These are phyloP conservation scores for Acanthamoeba royreba DNA, from an alignment of 208 protist genomes.

Conservation along the genomic window DNA sequence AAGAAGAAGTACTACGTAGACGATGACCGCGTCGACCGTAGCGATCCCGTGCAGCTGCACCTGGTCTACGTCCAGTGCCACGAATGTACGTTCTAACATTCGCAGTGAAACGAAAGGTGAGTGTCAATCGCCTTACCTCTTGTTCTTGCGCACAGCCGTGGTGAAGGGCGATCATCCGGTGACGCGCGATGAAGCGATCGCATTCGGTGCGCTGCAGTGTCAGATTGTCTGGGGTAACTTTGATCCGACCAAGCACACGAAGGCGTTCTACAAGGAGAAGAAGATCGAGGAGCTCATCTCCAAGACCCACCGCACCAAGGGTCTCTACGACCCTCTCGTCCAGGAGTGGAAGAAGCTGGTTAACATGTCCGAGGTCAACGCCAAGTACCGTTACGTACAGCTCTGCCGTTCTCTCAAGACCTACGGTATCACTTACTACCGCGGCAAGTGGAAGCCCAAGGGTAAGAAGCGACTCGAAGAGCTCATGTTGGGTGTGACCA, in stretches of 20 bases:
- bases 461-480: constrained; percentile 36
- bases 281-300: constrained; percentile 71
- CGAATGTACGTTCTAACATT: constrained; percentile 41
- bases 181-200: constrained; percentile 71
- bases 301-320: constrained; percentile 49
- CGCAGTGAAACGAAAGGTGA: too few species aligned
- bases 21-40: constrained; percentile 77
- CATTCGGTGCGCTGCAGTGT: constrained; percentile 76
- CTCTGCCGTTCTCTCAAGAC: constrained; percentile 81
- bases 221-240: constrained; percentile 76
- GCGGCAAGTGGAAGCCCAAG: constrained; percentile 61
- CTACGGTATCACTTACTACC: constrained; percentile 81
- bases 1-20: constrained; percentile 82
- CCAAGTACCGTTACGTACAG: constrained; percentile 83
- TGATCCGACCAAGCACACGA: constrained; percentile 68
- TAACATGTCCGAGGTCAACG: constrained; percentile 73
- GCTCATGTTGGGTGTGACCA: constrained; percentile 41
- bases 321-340: constrained; percentile 66
- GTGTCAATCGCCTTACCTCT: not conserved
- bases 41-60: constrained; percentile 80
- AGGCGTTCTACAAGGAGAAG: constrained; percentile 48
- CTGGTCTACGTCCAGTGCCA: constrained; percentile 72
- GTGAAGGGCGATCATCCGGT: constrained; percentile 63
- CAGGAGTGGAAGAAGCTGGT: constrained; percentile 76
- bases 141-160: not conserved